Base-by-base conservation (phyloP, 441 rosid species). In the Kokia cookei region DNA sequence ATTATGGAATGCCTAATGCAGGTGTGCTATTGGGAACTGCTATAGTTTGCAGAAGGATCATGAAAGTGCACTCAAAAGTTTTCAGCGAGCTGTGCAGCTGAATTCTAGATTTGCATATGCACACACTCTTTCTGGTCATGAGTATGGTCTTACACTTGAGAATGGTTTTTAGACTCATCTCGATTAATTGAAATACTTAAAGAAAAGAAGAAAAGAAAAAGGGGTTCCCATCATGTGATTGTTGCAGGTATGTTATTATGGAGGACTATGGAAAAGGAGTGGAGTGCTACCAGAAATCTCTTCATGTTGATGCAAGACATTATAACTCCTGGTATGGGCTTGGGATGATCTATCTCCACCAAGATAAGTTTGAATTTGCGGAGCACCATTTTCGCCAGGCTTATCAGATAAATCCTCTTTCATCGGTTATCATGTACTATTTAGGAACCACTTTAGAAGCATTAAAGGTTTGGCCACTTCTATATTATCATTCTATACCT, bases 1-100 rank as follows among this genome's bases (percentile, higher is more conserved):
- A 27, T 42, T 7, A 14, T 72, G 73, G 59, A 68, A 78, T 82
- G 77, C 40, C 57, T 59, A 74, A 69, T 77, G 84, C 82, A 93
- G 99, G 99, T 88, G 91, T 87, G 97, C 98, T 71, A 76, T 90
- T 87, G 99, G 99, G 73, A 95, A 95, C 81, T 89, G 91, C 80
- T 90, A 87, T 80, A 90, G 97, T 84, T 86, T 90, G 85, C 97
- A 89, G 81, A 93, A 93, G 84, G 94, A 93, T 83, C 98, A 91
- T 26, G 98, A 93, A 87, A 85, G 90, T 75, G 98, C 99, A 75
- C 82, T 92, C 65, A 93, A 93, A 82, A 89, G 84, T 80, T 96
- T 96, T 75, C 88, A 86, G 85, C 86, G 97, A 81, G 97, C 97
- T 43, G 87, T 88, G 78, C 93, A 92, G 67, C 86, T 90, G 67